A percentile compares a stretch with the other conserved stretches of the same genome.
Evolutionary conservation across 495 filamentous ascomycete species (phyloP).

Genomic region (Cladorrhinum samala): DNA sequence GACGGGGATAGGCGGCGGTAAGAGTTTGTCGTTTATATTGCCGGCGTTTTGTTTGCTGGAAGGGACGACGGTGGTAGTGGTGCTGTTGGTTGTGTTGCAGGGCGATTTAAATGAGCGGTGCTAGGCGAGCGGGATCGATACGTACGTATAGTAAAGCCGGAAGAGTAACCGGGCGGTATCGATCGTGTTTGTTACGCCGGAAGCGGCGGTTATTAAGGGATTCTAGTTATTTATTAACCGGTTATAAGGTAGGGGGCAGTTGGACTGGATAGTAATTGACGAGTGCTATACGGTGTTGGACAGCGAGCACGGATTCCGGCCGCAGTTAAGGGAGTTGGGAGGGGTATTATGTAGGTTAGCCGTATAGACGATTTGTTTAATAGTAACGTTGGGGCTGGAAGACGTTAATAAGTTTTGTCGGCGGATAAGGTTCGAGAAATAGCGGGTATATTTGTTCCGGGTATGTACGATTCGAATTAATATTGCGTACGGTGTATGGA

Average conservation of each 20-base stretch:
- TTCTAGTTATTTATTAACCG: neutral
- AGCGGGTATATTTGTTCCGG: neutral
- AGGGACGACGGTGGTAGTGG: neutral
- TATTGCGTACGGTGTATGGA: neutral
- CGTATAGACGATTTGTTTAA: neutral
- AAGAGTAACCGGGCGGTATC: neutral
- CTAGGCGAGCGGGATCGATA: neutral
- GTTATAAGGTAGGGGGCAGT: neutral
- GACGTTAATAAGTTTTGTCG: neutral
- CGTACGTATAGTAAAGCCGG: neutral
- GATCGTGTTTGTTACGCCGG: neutral
- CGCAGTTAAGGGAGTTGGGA: no score
- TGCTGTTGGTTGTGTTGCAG: neutral
- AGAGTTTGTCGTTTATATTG: neutral
- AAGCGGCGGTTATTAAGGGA: neutral
- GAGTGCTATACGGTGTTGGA: constrained; percentile 1
- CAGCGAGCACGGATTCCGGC: no score
- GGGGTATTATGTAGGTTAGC: no score
- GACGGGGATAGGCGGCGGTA: neutral
- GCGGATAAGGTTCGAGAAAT: neutral
- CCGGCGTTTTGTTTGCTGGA: neutral
- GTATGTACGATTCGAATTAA: neutral
- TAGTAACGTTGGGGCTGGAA: neutral
- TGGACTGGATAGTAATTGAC: neutral
- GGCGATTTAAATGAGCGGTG: neutral